Evolutionary conservation across 1,284 basidiomycete genomes (phyloP), one percentile per base, ranked within the genome.

Genomic region (Neonothopanus nambi): DNA sequence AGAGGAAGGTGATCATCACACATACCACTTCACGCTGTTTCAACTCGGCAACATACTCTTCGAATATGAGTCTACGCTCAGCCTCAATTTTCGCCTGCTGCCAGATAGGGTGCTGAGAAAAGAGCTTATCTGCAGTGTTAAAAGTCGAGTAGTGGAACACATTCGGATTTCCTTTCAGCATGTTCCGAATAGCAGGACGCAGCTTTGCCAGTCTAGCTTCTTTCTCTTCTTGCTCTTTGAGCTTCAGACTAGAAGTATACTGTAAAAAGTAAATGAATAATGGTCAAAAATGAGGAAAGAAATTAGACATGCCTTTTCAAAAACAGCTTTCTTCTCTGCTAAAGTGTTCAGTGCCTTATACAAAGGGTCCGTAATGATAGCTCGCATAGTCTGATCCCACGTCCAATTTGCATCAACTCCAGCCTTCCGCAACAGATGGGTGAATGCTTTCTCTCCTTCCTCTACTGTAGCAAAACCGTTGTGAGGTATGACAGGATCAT

Each of bases 381-480:
- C 89, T 64, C 96, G 84, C 91, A 99, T 97, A 44, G 95, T 95
- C 72, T 93, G 87, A 70, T 99, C 97, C 97, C 97, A 99, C 18
- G 93, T 95, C 91, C 93, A 98, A 60, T 81, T 86, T 44, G 90
- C 85, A 71, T 94, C 91, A 45, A 99, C 88, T 20, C 91, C 90
- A 48, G 92, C 91, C 67, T 92, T 90, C 63, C 87, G 83, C 59
- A 99, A 75, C 49, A 99, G 77, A 70, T 91, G 89, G 60, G 87
- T 85, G 70, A 99, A 99, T 2, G 95, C 96, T 61, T 90, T 89
- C 70, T 98, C 94, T 21, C 94, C 95, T 62, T 96, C 93, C 63
- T 93, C 91, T 7, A 86, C 73, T 9, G 89, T 95, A 37, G 80
- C 67, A 65, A 97, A 98, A 1, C 93, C 93, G 57, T 93, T 93